phyloP scores from a whole-genome alignment of 371 early-diverging fungal genomes.

The Batkoa obscura region DNA sequence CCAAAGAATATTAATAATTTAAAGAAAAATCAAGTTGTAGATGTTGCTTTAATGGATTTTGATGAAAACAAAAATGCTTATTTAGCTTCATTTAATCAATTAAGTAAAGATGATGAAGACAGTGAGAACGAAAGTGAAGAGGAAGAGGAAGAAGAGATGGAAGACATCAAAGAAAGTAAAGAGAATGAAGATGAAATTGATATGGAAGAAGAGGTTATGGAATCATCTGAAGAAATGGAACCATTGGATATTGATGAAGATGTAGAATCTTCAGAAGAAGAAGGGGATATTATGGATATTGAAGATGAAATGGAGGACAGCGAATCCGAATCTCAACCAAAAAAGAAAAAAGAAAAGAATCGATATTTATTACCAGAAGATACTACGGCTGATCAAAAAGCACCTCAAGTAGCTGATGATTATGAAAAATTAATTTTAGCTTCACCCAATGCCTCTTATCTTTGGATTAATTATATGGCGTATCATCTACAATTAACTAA shows the following conservation, averaged over 20 bases:
- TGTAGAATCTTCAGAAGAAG: constrained; percentile 6
- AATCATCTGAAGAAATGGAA: no score
- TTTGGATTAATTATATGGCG: constrained; percentile 98
- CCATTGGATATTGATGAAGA: constrained; percentile 5
- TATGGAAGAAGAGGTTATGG: constrained; percentile 3
- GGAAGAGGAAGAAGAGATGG: constrained; percentile 17
- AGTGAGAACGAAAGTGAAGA: constrained; percentile 16
- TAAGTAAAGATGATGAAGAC: constrained; percentile 19
- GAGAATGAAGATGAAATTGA: constrained; percentile 17
- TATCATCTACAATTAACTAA: constrained; percentile 78
- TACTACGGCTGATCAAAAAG: constrained; percentile 30
- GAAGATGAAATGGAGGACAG: constrained; percentile 24
- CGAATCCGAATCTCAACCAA: constrained; percentile 13
- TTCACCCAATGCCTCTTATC: constrained; percentile 83
- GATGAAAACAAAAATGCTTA: constrained; percentile 44
- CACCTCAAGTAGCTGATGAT: constrained; percentile 41
- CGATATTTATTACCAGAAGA: constrained; percentile 20
- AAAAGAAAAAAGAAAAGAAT: background rate
- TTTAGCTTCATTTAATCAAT: constrained; percentile 51
- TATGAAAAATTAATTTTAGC: constrained; percentile 81
- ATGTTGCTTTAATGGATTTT: constrained; percentile 60
- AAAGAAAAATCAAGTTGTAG: constrained; percentile 36
- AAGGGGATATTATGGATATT: constrained; percentile 12
- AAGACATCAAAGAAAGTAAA: constrained; percentile 6
- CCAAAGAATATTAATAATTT: constrained; percentile 38